These are phyloP conservation scores for Urochloa ruziziensis DNA, from an alignment of 176 grass and related monocot species.

Conservation along the genomic window DNA sequence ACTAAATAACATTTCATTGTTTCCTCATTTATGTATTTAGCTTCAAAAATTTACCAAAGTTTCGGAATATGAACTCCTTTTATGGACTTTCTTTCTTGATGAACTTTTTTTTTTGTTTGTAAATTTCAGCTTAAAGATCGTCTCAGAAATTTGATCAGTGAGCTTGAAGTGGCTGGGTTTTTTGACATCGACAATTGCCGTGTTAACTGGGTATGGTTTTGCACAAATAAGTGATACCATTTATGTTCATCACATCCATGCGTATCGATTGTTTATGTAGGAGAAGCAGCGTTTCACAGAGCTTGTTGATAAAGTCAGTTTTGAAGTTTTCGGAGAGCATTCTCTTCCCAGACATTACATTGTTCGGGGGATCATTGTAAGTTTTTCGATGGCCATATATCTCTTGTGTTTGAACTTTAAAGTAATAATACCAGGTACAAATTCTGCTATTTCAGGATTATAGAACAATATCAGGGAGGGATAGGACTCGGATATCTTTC, in stretches of 20 bases:
- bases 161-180: slow-evolving; percentile 4
- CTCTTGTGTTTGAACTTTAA: background rate
- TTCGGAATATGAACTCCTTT: background rate
- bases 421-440: background rate
- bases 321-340: background rate
- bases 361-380: background rate
- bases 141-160: background rate
- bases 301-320: background rate
- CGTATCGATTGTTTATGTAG: background rate
- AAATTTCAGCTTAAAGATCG: background rate
- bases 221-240: background rate
- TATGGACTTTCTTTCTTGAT: background rate
- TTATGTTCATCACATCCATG: background rate
- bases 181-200: background rate
- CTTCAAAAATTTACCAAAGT: background rate
- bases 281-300: slow-evolving; percentile 3
- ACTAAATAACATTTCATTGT: no score
- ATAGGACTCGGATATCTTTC: background rate
- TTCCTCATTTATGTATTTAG: no score
- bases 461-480: background rate
- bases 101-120: background rate
- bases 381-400: background rate
- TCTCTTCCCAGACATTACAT: background rate
- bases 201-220: background rate
- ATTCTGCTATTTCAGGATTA: background rate